phyloP scores from a whole-genome alignment of 441 rosid genomes.

The Gossypium davidsonii region DNA sequence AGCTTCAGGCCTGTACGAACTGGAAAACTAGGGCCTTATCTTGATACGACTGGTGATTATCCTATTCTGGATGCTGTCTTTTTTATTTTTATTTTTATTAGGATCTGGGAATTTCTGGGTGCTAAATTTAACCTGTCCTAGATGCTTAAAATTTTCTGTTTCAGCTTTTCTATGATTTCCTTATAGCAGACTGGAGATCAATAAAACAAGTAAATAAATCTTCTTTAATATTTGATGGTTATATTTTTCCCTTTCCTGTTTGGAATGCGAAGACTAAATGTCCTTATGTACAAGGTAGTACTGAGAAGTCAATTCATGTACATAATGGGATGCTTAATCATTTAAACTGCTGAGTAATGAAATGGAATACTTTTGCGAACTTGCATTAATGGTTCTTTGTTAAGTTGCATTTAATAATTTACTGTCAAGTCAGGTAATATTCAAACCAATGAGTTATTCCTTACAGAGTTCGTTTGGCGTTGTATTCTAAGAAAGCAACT shows the following conservation, averaged over 20 bases:
- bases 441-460: constrained; percentile 17
- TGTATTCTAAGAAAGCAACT: constrained; percentile 54
- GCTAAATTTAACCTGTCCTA: background rate
- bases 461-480: constrained; percentile 64
- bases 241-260: background rate
- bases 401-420: background rate
- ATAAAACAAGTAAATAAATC: background rate
- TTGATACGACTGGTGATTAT: constrained; percentile 13
- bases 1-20: constrained; percentile 53
- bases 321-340: constrained; percentile 10
- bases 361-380: background rate
- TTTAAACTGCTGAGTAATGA: background rate
- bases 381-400: background rate
- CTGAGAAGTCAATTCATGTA: background rate
- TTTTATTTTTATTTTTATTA: background rate
- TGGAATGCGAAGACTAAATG: background rate
- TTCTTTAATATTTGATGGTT: background rate
- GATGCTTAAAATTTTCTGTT: background rate
- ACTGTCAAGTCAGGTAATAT: background rate
- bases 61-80: background rate
- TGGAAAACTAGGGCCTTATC: constrained; percentile 33
- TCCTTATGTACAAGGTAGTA: background rate
- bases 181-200: background rate
- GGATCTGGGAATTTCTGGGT: background rate
- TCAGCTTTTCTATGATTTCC: background rate